These are phyloP conservation scores for Sutorius eximius DNA, from an alignment of 1,284 basidiomycete genomes.

Conservation along the genomic window DNA sequence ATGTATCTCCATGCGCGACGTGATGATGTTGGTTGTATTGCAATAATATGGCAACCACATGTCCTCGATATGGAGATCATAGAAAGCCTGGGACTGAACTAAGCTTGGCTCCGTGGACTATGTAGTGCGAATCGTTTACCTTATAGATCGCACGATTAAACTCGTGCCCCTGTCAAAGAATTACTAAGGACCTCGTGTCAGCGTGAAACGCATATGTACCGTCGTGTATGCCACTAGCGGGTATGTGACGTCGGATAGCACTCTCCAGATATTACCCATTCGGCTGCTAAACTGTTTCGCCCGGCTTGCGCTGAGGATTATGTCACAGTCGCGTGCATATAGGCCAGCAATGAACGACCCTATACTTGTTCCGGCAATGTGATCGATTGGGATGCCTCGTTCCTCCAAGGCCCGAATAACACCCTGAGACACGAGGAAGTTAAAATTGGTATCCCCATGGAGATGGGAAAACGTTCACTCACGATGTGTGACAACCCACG, in stretches of 20 bases:
- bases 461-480: constrained; percentile 23
- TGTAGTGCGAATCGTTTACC: constrained; percentile 37
- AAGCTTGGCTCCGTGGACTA: not conserved
- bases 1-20: constrained; percentile 96
- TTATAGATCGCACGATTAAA: constrained; percentile 87
- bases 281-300: constrained; percentile 90
- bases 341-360: constrained; percentile 94
- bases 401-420: constrained; percentile 91
- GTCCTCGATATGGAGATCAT: constrained; percentile 95
- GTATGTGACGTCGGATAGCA: constrained; percentile 95
- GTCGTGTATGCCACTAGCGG: constrained; percentile 98
- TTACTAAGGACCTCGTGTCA: constrained; percentile 16
- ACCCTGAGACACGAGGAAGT: constrained; percentile 50
- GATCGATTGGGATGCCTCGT: constrained; percentile 90
- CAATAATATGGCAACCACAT: constrained; percentile 99
- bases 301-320: constrained; percentile 83
- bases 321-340: constrained; percentile 91
- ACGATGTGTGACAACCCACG: constrained; percentile 93
- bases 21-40: constrained; percentile 98
- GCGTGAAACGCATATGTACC: constrained; percentile 46
- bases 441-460: constrained; percentile 17
- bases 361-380: constrained; percentile 88
- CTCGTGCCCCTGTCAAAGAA: constrained; percentile 72
- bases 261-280: constrained; percentile 94
- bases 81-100: constrained; percentile 64